Conservation (phyloP, 2,329 filamentous ascomycete genomes). For the Mycosphaerella sp. region DNA sequence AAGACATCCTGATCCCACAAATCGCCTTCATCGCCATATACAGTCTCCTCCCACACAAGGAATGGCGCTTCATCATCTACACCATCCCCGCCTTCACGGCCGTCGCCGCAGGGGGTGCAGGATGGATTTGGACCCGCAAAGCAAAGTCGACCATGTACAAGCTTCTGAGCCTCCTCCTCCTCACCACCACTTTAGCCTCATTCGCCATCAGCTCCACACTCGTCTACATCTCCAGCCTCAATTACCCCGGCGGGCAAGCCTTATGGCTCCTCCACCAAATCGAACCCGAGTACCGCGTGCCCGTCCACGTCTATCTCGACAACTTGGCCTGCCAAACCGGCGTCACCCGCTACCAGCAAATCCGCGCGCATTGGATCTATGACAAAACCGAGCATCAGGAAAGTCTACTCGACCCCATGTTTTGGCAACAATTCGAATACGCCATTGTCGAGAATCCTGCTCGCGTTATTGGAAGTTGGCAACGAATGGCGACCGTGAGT, state of each 20-base stretch:
- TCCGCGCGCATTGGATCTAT: slow-evolving; percentile 46
- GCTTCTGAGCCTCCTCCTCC: slow-evolving; percentile 50
- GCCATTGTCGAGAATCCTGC: slow-evolving; percentile 49
- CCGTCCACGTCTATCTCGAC: slow-evolving; percentile 46
- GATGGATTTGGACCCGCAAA: slow-evolving; percentile 56
- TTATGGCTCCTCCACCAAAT: slow-evolving; percentile 44
- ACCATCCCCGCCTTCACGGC: slow-evolving; percentile 73
- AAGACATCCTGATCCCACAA: slow-evolving; percentile 58
- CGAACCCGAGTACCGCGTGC: slow-evolving; percentile 11
- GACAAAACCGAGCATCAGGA: slow-evolving; percentile 52
- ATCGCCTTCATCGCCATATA: slow-evolving; percentile 71
- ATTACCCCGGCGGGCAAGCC: slow-evolving; percentile 88
- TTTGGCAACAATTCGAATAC: slow-evolving; percentile 56
- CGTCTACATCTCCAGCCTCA: slow-evolving; percentile 74
- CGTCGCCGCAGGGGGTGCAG: slow-evolving; percentile 65
- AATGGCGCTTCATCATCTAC: slow-evolving; percentile 93
- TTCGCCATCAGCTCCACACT: slow-evolving; percentile 58
- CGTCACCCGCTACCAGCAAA: slow-evolving; percentile 53
- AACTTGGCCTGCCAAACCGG: slow-evolving; percentile 59
- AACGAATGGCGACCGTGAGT: slow-evolving; percentile 44
- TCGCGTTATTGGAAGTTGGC: slow-evolving; percentile 47
- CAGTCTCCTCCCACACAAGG: slow-evolving; percentile 88
- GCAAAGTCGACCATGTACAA: slow-evolving; percentile 54
- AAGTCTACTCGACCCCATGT: slow-evolving; percentile 43
- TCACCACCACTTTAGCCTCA: slow-evolving; percentile 54